Base-by-base conservation (phyloP, 805 yeast species). In the Candida dajiaensis region DNA sequence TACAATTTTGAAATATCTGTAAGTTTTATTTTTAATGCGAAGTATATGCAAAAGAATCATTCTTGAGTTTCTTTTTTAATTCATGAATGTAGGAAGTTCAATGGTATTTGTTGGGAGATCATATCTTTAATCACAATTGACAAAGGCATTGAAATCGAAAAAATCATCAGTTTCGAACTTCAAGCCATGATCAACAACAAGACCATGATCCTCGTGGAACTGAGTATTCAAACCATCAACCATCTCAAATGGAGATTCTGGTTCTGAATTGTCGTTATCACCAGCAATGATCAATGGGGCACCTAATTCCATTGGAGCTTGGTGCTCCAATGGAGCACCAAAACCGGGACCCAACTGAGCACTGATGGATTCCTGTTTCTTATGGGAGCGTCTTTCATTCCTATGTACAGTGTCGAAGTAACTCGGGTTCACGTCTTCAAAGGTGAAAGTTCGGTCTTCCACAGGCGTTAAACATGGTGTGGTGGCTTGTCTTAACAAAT, bases 61-160 rank as follows among this genome's bases (percentile, higher is more conserved):
- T 33, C 20, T 33, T 33, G 12, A 33, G 3, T 31, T 33, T n/a
- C 3, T 31, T n/a, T n/a, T 33, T 33, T 9, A 16, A 18, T 28
- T 28, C 31, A 28, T 28, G 31, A 28, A 25, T 25, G 28, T 13
- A 25, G 28, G 11, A 10, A 10, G 28, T 6, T 6, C 12, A 7
- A 10, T 6, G 28, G 28, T 25, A 6, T 29, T 29, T 19, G 20
- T 8, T 33, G 23, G 8, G 5, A 22, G 23, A 6, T 22, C 5
- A 22, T 22, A 8, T 18, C 25, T n/a, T n/a, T 36, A 23, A 16
- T 54, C 47, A 31, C 49, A 51, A 39, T 51, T 56, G 7, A 52
- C 50, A 42, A 59, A 59, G 3, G 60, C 61, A 21, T 46, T 46
- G 40, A 58, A 51, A 40, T 59, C 63, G 41, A 59, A 56, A 45